phyloP scores from a whole-genome alignment of 768 basidiomycete genomes.

The Brasilioporus rufonigricans region DNA sequence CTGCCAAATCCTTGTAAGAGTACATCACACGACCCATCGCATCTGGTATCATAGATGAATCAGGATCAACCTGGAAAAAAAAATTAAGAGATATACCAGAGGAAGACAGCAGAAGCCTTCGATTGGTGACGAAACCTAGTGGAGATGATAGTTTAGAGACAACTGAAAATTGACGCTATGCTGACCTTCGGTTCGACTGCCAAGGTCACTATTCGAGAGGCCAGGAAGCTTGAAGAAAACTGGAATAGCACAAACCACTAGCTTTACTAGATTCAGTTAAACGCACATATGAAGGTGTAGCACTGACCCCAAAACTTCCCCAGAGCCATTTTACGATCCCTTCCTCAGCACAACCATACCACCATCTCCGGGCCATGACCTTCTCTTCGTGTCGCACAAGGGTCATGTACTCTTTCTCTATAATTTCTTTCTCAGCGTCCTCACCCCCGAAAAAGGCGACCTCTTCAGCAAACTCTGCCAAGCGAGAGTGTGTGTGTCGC shows the following conservation, averaged over 20 bases:
- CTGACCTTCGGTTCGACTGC: slow-evolving; percentile 84
- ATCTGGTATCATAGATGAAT: slow-evolving; percentile 43
- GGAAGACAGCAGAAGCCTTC: slow-evolving; percentile 82
- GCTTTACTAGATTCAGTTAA: slow-evolving; percentile 38
- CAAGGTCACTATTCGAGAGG: slow-evolving; percentile 63
- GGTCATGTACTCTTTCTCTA: slow-evolving; percentile 85
- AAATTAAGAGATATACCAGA: slow-evolving; percentile 49
- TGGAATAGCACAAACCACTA: slow-evolving; percentile 88
- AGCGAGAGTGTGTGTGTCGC: slow-evolving; percentile 87
- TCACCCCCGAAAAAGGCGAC: slow-evolving; percentile 88
- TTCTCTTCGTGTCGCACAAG: slow-evolving; percentile 83
- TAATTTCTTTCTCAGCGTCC: slow-evolving; percentile 83
- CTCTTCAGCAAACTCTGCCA: slow-evolving; percentile 87
- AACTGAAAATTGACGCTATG: not conserved
- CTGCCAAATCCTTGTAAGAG: slow-evolving; percentile 94
- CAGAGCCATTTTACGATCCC: slow-evolving; percentile 96
- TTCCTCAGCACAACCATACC: slow-evolving; percentile 91
- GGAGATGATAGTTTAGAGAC: not conserved
- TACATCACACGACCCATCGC: slow-evolving; percentile 97
- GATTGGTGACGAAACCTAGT: slow-evolving; percentile 94
- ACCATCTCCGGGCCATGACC: slow-evolving; percentile 77
- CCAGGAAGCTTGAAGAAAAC: slow-evolving; percentile 90
- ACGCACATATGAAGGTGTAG: not conserved
- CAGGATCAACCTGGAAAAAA: slow-evolving; percentile 1
- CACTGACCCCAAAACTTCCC: slow-evolving; percentile 89